Base-by-base conservation (phyloP, 176 grass and related monocot genomes). In the Aegilops sharonensis region DNA sequence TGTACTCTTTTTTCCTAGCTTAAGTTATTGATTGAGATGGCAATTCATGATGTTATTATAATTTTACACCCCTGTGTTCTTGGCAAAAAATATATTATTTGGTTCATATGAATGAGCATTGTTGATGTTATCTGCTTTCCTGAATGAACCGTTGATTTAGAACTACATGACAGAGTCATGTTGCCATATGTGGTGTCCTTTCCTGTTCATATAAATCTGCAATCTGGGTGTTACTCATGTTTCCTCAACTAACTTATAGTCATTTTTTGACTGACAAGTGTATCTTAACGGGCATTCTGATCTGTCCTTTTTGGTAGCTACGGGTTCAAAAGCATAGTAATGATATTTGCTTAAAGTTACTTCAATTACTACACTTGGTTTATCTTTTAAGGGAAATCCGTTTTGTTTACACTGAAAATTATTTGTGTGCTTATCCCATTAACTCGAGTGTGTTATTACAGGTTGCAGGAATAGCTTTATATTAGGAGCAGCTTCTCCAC, bases 261-360 rank as follows among this genome's bases (percentile, higher is more conserved):
- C 78, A 77, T 9, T 54, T 30, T 85, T 20, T 27, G 52, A 7
- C 18, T 11, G 13, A 23, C 18, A 60, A 56, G 23, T 57, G 32
- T 57, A 73, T 68, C 36, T 6, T 9, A 78, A 56, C n/a, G 3
- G 27, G 27, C 27, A 27, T 27, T 27, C 27, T 27, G 27, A 27
- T 12, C 48, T 39, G 62, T 8, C 18, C 68, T 27, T 83, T 75
- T 23, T 63, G 23, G 45, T 85, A 60, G 56, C 78, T 88, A 77
- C 88, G 95, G 93, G 93, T 98, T 78, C 52, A 95, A 69, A 88
- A 89, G 47, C 92, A 85, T 79, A 98, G 96, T 75, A 91, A 89
- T 90, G 88, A 92, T 89, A 88, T 95, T 84, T 98, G 90, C 87
- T 75, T 92, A 88, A 89, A 98, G 65, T 90, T 78, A 15, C 12